Base-by-base conservation (phyloP, 2,329 filamentous ascomycete genomes). In the Colletotrichum phormii region DNA sequence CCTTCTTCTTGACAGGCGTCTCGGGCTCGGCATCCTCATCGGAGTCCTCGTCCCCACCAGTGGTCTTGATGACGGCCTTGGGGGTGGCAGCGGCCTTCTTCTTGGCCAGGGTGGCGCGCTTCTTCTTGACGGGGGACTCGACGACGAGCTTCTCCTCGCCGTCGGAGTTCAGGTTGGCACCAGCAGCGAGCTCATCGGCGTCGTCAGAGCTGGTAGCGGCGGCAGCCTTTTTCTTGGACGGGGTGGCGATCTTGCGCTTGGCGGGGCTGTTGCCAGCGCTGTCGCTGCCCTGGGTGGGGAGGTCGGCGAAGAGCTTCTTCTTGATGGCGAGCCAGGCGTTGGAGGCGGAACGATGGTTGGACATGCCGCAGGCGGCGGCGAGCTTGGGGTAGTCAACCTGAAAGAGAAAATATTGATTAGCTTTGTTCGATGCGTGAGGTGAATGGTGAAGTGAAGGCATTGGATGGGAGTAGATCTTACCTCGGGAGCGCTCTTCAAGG, bases 321-420 rank as follows among this genome's bases (percentile, higher is more conserved):
- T 78, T 78, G 64, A 79, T 75, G 1, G 1, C 18, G 5, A 42
- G 7, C 78, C 78, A 79, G 49, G 77, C 77, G 58, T 78, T 78
- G 59, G 71, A 33, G 59, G 78, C 78, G 1, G 74, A 76, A 12
- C 75, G 74, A 0, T 46, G 68, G 70, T 77, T 78, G 72, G 68
- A 74, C 77, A 79, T 79, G 66, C 72, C 72, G 37, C 71, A 74
- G 31, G 75, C 75, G 7, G 24, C 49, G 7, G 77, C 78, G 0
- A 79, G 77, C 31, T 74, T 73, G n/a, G 0, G 13, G 33, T 76
- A 78, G 73, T 79, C 78, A 5, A 79, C 75, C 78, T 79, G n/a
- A 26, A 29, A 4, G 61, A 12, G 22, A 15, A 49, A 53, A 24
- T 22, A 33, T n/a, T 15, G 7, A 22, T 3, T 9, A n/a, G 8